Evolutionary conservation across 306 rosid species (phyloP), one percentile per base, ranked within the genome.

Genomic region (Trifolium fragiferum): DNA sequence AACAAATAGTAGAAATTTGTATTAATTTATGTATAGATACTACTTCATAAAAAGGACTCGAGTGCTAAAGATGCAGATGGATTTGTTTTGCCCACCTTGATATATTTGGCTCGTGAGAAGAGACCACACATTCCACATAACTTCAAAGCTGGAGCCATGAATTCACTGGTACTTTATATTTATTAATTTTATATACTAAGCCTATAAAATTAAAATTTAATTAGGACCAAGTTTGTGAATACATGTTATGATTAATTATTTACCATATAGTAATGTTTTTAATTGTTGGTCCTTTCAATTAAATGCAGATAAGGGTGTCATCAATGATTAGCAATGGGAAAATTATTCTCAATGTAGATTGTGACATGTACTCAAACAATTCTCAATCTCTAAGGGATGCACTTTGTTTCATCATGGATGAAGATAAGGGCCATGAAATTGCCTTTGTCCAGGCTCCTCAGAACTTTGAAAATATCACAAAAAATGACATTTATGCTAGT

Each of bases 111-210:
- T 37, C 82, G 97, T 6, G 96, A 89, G 78, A 92, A 92, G 77
- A 83, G 96, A 65, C 93, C 93, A 33, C 87, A 83, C 0, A 25
- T 72, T 76, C 84, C 55, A 32, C 93, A 85, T 58, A 80, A 92
- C 81, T 92, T 82, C 82, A 92, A 92, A 84, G 96, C 96, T 3
- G 96, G 97, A 58, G 90, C 97, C 9, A 86, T 88, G 85, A 92
- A 92, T 81, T 86, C 97, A 9, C 19, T 92, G 96, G 97, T 89
- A 84, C 2, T 13, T 9, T 64, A 15, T 20, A 2, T 50, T 0
- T 41, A 10, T n/a, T 50, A n/a, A n/a, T 25, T 1, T 2, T 50
- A n/a, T 16, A 51, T 18, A 18, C 12, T 18, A 1, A 49, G 18
- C 7, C 0, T 4, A 5, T 47, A 4, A n/a, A 44, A 44, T 44